Conservation (phyloP, 2,329 filamentous ascomycete species). For the Monilinia aucupariae region DNA sequence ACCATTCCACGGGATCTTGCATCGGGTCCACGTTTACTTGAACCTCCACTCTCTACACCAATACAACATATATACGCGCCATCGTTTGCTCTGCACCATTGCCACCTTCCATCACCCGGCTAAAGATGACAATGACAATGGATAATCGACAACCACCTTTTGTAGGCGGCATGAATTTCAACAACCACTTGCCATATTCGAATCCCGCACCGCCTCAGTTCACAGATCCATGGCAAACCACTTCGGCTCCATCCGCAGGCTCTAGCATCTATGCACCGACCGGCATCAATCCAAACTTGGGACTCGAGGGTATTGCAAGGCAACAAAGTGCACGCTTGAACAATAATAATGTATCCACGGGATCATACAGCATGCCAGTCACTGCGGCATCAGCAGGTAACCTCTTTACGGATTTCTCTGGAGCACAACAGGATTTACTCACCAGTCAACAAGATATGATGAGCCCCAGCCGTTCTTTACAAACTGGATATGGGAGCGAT, state of each 20-base stretch:
- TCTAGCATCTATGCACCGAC: conserved; percentile 57
- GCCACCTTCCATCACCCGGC: conserved; percentile 18
- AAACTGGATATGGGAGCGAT: conserved; percentile 63
- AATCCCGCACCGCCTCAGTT: conserved; percentile 58
- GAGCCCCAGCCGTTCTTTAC: conserved; percentile 52
- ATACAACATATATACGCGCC: background rate
- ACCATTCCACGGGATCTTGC: conserved; percentile 32
- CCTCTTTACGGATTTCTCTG: conserved; percentile 51
- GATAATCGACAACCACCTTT: conserved; percentile 67
- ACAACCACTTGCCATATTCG: conserved; percentile 64
- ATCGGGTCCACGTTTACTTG: conserved; percentile 31
- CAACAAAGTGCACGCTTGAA: conserved; percentile 55
- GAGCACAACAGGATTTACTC: conserved; percentile 58
- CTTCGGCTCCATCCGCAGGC: conserved; percentile 43
- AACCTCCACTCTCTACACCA: conserved; percentile 21
- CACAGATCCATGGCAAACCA: conserved; percentile 80
- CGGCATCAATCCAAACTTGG: conserved; percentile 53
- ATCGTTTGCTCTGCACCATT: conserved; percentile 14
- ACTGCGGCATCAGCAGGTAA: conserved; percentile 69
- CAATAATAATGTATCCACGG: conserved; percentile 52
- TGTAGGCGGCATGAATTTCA: conserved; percentile 72
- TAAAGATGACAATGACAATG: conserved; percentile 85
- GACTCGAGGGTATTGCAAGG: conserved; percentile 52
- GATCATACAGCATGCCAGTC: conserved; percentile 67
- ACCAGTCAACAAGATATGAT: conserved; percentile 70